Conservation (phyloP, 2,329 filamentous ascomycete species). For the Nectriaceae sp. region DNA sequence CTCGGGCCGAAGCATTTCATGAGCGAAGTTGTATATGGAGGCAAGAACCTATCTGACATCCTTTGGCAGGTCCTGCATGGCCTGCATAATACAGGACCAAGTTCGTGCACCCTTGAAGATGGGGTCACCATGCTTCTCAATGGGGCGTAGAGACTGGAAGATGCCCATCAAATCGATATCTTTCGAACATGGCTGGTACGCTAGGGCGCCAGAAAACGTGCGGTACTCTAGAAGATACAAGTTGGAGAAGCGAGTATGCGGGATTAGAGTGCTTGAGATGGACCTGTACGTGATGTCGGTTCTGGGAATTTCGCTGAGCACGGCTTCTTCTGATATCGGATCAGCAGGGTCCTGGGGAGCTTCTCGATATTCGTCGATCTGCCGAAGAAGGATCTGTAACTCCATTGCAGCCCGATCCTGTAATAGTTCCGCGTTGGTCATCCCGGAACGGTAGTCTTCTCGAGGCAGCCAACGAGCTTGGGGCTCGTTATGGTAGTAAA, state of each 20-base stretch:
- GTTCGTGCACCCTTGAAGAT: slow-evolving; percentile 30
- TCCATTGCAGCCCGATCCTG: slow-evolving; percentile 1
- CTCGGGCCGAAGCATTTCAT: slow-evolving; percentile 25
- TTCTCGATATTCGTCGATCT: not conserved
- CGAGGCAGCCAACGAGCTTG: slow-evolving; percentile 21
- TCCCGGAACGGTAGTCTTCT: slow-evolving; percentile 15
- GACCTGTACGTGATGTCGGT: slow-evolving; percentile 25
- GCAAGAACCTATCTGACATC: slow-evolving; percentile 35
- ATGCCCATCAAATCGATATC: slow-evolving; percentile 19
- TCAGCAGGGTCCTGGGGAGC: not conserved
- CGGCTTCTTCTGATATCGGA: not conserved
- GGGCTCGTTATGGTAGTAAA: slow-evolving; percentile 25
- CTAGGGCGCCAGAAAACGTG: slow-evolving; percentile 27
- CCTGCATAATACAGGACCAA: slow-evolving; percentile 35
- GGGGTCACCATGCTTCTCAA: slow-evolving; percentile 24
- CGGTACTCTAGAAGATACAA: slow-evolving; percentile 28
- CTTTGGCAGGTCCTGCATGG: slow-evolving; percentile 22
- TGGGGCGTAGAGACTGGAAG: slow-evolving; percentile 21
- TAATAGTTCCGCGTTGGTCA: slow-evolving; percentile 4
- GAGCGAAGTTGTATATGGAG: slow-evolving; percentile 33
- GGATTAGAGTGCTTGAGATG: slow-evolving; percentile 22
- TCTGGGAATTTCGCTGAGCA: slow-evolving; percentile 20
- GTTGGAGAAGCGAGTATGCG: slow-evolving; percentile 19
- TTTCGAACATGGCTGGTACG: slow-evolving; percentile 33
- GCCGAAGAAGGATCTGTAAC: slow-evolving; percentile 2